Evolutionary conservation across 352 stramenopile species (phyloP), one percentile per base, ranked within the genome.

Genomic region (Heterotrichella gracilis): DNA sequence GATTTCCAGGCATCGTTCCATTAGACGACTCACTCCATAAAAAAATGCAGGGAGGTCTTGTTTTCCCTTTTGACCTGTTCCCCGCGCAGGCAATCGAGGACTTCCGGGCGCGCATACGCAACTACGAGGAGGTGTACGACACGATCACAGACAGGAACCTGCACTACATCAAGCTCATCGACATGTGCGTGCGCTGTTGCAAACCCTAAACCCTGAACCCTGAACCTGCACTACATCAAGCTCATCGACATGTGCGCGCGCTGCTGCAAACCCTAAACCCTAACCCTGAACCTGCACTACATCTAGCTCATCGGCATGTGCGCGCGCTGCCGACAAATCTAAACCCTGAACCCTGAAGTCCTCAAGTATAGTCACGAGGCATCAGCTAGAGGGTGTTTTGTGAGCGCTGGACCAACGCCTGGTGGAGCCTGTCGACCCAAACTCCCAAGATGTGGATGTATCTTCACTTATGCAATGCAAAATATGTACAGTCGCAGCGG

Each of bases 111-210:
- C 80, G 84, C 63, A 84, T 90, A 19, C 73, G 75, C 53, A 79
- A 87, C 75, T 90, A 91, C 73, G 73, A 84, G 68, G 81, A 82
- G 63, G 82, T 89, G 40, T 89, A 90, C 73, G 77, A 93, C 75
- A 86, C 83, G 0, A 76, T 93, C 0, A 83, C 72, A 9, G 84
- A 91, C 63, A 80, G 85, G 9, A 81, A 82, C 19, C 76, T 80
- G 9, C 84, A 80, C 71, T 90, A 88, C 69, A 82, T 88, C 68
- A 87, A 88, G 70, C 81, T 90, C 0, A 85, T 85, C 73, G 87
- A 90, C 32, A 78, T 83, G 83, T 13, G 80, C 85, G 71, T 86
- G 86, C 73, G 84, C 88, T 72, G 78, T 87, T 69, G 82, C 82
- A 25, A 79, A 84, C 14, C 84, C 81, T 71, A 87, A 83, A 71